Conservation (phyloP, 2,329 filamentous ascomycete species). For the Fusarium keratoplasticum region DNA sequence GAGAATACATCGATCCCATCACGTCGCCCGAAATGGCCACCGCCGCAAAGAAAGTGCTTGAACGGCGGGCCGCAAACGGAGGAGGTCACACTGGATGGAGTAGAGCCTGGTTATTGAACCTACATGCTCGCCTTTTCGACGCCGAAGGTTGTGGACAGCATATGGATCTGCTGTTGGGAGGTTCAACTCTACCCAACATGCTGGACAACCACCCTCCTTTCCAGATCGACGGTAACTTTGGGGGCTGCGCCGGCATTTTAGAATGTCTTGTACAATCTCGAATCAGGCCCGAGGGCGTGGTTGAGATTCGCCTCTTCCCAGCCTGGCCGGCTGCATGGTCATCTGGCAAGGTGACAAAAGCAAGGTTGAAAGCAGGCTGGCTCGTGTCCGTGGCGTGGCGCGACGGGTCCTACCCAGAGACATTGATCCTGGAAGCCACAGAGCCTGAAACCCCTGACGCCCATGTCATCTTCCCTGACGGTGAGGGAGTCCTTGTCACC, state of each 20-base stretch:
- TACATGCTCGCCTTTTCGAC: conserved; percentile 57
- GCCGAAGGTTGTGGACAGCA: conserved; percentile 17
- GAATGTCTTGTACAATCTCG: conserved; percentile 40
- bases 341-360: neutral
- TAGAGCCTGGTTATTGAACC: conserved; percentile 61
- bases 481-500: neutral
- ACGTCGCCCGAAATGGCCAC: conserved; percentile 33
- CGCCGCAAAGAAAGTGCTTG: conserved; percentile 46
- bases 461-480: conserved; percentile 6
- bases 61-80: conserved; percentile 46
- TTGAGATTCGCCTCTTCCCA: conserved; percentile 30
- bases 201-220: conserved; percentile 42
- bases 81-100: conserved; percentile 65
- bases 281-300: neutral
- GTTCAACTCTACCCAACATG: conserved; percentile 34
- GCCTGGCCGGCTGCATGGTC: conserved; percentile 31
- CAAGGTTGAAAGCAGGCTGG: conserved; percentile 26
- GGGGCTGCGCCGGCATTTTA: conserved; percentile 35
- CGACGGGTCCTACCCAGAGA: neutral
- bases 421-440: conserved; percentile 12
- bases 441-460: conserved; percentile 6
- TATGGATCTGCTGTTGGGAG: conserved; percentile 31
- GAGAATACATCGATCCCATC: conserved; percentile 42
- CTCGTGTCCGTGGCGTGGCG: conserved; percentile 29
- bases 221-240: conserved; percentile 48